phyloP scores from a whole-genome alignment of 2,329 filamentous ascomycete genomes.

The Cyphellophora attinorum region DNA sequence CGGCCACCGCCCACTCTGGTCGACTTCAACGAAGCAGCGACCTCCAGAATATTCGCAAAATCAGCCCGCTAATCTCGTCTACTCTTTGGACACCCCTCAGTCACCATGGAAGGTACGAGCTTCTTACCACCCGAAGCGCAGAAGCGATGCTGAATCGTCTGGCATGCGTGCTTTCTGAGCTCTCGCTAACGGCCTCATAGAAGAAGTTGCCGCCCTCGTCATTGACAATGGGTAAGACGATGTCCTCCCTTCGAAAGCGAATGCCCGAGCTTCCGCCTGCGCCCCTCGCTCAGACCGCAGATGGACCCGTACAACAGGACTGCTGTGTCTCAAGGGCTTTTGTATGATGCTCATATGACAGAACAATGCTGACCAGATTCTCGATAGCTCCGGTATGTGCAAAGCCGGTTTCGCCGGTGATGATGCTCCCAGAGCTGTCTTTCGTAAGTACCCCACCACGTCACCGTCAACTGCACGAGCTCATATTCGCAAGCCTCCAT shows the following conservation, averaged over 20 bases:
- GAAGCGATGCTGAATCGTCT: no score
- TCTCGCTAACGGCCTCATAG: constrained; percentile 43
- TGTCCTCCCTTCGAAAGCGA: constrained; percentile 5
- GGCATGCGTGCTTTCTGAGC: no score
- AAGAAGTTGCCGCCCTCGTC: constrained; percentile 99
- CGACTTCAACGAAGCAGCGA: no score
- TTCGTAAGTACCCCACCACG: constrained; percentile 67
- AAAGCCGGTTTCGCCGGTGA: constrained; percentile 99
- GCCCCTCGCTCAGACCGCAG: not conserved
- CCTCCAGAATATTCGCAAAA: no score
- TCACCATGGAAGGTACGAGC: constrained; percentile 59
- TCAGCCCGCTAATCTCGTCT: no score
- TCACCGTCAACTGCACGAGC: not conserved
- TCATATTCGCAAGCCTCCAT: constrained; percentile 66
- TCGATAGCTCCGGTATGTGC: constrained; percentile 95
- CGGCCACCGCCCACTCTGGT: no score
- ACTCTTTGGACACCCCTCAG: no score
- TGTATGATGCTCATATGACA: no score
- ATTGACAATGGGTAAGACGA: constrained; percentile 99
- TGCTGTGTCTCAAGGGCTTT: no score
- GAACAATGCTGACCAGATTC: constrained; percentile 16
- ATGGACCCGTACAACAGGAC: no score
- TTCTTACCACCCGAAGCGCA: no score
- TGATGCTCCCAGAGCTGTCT: constrained; percentile 98
- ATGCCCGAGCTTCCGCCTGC: constrained; percentile 8